These are phyloP conservation scores for Sporothrix mexicana DNA, from an alignment of 2,329 filamentous ascomycete genomes.

Conservation along the genomic window DNA sequence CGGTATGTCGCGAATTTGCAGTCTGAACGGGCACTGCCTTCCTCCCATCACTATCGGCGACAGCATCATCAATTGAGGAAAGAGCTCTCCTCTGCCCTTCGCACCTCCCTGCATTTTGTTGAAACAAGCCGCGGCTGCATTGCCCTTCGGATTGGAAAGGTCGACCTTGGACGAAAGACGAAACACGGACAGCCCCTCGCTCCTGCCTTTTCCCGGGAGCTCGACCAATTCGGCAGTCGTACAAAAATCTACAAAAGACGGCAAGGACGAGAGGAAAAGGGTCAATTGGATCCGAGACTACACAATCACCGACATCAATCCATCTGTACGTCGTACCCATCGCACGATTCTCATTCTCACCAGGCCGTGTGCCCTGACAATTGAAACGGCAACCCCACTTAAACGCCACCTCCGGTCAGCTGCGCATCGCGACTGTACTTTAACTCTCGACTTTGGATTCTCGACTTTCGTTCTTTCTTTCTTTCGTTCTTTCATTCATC, in stretches of 20 bases:
- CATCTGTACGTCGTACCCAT: background rate
- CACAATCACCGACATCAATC: background rate
- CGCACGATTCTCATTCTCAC: slow-evolving; percentile 1
- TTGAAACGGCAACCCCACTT: slow-evolving; percentile 4
- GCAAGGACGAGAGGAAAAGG: background rate
- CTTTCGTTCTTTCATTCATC: background rate
- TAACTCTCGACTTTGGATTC: background rate
- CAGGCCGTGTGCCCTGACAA: background rate
- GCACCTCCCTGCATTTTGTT: background rate
- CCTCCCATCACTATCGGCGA: background rate
- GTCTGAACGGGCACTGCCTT: too few species aligned
- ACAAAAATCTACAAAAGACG: background rate
- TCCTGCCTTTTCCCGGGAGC: background rate
- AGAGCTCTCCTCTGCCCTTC: background rate
- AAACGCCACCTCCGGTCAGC: background rate
- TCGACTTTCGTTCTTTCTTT: background rate
- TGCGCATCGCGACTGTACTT: background rate
- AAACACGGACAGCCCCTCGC: slow-evolving; percentile 16
- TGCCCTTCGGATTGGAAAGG: background rate
- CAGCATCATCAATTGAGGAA: slow-evolving; percentile 1
- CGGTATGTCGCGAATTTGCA: too few species aligned
- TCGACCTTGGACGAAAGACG: slow-evolving; percentile 12
- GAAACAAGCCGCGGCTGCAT: background rate
- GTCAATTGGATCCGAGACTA: background rate
- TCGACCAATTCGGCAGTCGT: background rate